Conservation (phyloP, 2,329 filamentous ascomycete species). For the Tympanopsis confertula region DNA sequence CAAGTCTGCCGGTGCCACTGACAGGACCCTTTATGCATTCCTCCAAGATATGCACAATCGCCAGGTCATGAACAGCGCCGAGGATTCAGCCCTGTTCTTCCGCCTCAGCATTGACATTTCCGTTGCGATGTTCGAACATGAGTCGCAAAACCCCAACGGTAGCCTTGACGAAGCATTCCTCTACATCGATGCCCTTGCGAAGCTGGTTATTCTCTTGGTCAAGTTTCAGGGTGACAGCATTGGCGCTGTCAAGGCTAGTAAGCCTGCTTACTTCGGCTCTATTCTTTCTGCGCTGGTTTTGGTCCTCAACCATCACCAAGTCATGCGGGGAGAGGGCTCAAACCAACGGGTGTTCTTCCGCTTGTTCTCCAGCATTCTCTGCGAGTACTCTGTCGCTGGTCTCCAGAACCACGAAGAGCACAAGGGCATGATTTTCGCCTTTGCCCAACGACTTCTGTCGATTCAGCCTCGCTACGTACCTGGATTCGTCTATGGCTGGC, state of each 20-base stretch:
- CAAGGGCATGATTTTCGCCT: conserved; percentile 57
- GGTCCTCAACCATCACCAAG: conserved; percentile 75
- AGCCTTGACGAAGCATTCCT: conserved; percentile 43
- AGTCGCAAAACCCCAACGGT: conserved; percentile 46
- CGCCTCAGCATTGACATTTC: conserved; percentile 72
- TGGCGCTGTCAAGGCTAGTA: conserved; percentile 45
- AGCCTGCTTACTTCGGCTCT: conserved; percentile 64
- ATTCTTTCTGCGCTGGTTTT: conserved; percentile 69
- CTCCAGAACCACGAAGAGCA: conserved; percentile 49
- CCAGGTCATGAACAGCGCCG: conserved; percentile 59
- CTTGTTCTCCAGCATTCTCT: conserved; percentile 72
- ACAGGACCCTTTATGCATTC: conserved; percentile 64
- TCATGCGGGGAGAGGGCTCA: conserved; percentile 68
- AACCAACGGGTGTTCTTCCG: conserved; percentile 86
- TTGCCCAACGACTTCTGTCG: conserved; percentile 60
- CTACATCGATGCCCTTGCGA: conserved; percentile 70
- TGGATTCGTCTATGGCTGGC: conserved; percentile 76
- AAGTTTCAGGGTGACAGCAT: conserved; percentile 55
- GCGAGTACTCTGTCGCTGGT: conserved; percentile 50
- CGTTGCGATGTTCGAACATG: conserved; percentile 66
- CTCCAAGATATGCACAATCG: conserved; percentile 71
- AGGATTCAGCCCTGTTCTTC: conserved; percentile 71
- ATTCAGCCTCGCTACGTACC: conserved; percentile 70
- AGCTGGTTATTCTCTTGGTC: conserved; percentile 66
- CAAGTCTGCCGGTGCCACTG: conserved; percentile 65